Conservation (phyloP, 2,329 filamentous ascomycete species). For the Clarireedia paspali region DNA sequence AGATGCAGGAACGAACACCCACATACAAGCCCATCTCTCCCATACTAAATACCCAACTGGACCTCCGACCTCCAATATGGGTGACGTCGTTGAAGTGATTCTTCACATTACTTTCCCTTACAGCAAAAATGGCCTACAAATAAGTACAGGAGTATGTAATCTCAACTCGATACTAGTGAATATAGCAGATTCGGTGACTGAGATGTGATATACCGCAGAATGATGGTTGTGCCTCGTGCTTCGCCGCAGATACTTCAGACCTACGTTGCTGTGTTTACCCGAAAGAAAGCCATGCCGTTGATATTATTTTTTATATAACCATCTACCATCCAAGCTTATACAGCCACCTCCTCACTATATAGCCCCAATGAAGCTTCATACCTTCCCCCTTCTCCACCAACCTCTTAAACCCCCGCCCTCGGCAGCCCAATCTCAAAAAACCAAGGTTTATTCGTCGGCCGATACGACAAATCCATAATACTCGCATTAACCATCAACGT, state of each 20-base stretch:
- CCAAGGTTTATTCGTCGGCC: slow-evolving; percentile 44
- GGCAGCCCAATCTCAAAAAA: slow-evolving; percentile 1
- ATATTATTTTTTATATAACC: neutral
- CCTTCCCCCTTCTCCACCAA: neutral
- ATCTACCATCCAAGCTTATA: neutral
- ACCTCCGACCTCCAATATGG: too few species aligned
- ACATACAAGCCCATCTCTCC: neutral
- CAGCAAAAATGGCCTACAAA: too few species aligned
- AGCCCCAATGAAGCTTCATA: neutral
- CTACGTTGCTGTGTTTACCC: neutral
- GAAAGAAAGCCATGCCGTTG: neutral
- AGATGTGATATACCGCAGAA: too few species aligned
- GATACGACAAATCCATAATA: slow-evolving; percentile 37
- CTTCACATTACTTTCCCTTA: too few species aligned
- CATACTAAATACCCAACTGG: too few species aligned
- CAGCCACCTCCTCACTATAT: neutral
- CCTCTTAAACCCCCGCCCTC: too few species aligned
- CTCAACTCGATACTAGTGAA: too few species aligned
- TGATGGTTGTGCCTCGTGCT: too few species aligned
- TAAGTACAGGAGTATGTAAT: too few species aligned
- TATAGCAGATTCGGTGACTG: too few species aligned
- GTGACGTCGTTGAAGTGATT: too few species aligned
- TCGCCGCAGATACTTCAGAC: too few species aligned
- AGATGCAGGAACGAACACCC: neutral
- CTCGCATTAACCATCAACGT: slow-evolving; percentile 45